These are phyloP conservation scores for Coriolopsis trogii DNA, from an alignment of 1,284 basidiomycete genomes.

Conservation along the genomic window DNA sequence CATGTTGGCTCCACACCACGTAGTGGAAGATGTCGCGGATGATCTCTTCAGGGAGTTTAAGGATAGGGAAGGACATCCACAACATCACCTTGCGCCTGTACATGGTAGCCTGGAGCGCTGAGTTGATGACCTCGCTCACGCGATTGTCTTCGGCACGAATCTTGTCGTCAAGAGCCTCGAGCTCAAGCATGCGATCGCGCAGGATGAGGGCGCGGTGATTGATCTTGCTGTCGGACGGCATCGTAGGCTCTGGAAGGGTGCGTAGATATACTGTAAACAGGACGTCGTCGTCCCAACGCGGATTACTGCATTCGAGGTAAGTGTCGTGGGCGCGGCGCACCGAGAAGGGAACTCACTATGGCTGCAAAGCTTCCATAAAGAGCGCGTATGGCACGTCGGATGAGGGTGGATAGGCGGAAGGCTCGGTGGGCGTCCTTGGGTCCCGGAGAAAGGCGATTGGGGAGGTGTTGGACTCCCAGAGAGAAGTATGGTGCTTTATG, in stretches of 20 bases:
- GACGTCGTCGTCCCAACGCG: no score
- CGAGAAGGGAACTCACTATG: no score
- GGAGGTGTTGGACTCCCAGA: not conserved
- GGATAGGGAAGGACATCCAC: slow-evolving; percentile 56
- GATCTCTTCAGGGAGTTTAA: slow-evolving; percentile 65
- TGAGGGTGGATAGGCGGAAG: no score
- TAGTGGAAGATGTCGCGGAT: slow-evolving; percentile 61
- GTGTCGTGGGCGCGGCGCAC: no score
- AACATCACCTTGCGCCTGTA: slow-evolving; percentile 36
- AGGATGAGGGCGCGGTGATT: slow-evolving; percentile 11
- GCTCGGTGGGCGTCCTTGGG: no score
- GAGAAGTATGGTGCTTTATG: not conserved
- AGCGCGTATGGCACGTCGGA: no score
- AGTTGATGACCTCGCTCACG: slow-evolving; percentile 4
- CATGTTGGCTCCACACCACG: slow-evolving; percentile 48
- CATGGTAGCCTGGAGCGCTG: slow-evolving; percentile 16
- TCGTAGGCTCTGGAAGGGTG: no score
- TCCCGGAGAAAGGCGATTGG: no score
- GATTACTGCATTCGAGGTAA: no score
- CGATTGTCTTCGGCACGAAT: not conserved
- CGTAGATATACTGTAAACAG: no score
- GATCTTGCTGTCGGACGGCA: no score
- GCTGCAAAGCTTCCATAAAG: no score
- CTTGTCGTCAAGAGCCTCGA: slow-evolving; percentile 28
- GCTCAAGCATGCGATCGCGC: slow-evolving; percentile 16